phyloP scores from a whole-genome alignment of 495 filamentous ascomycete species.

The Aspergillus funiculosus region DNA sequence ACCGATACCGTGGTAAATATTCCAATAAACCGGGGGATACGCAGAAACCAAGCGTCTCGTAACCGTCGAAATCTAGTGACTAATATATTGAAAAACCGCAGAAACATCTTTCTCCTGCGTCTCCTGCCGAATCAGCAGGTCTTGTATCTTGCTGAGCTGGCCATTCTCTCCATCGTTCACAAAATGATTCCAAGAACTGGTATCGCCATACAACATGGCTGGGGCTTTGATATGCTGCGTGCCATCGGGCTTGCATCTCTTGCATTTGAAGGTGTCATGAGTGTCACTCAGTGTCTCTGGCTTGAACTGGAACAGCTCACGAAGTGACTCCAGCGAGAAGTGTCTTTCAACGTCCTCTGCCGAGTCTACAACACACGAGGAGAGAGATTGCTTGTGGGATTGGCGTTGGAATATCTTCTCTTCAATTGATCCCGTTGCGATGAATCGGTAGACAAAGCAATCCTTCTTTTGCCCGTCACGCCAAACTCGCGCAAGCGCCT shows the following conservation, averaged over 20 bases:
- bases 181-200: constrained; percentile 98
- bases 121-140: constrained; percentile 87
- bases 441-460: constrained; percentile 98
- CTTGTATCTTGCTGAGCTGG: constrained; percentile 75
- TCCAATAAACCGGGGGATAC: constrained; percentile 3
- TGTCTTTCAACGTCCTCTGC: constrained; percentile 96
- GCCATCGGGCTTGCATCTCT: constrained; percentile 83
- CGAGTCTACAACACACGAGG: constrained; percentile 94
- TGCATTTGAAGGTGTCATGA: constrained; percentile 98
- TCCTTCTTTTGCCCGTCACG: constrained; percentile 99
- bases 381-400: constrained; percentile 94
- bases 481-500: constrained; percentile 95
- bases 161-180: constrained; percentile 66
- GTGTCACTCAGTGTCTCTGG: constrained; percentile 82
- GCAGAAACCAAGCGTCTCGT: constrained; percentile 2
- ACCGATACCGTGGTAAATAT: not conserved
- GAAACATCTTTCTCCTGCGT: constrained; percentile 71
- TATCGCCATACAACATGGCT: constrained; percentile 95
- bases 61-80: constrained; percentile 58
- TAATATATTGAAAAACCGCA: constrained; percentile 98
- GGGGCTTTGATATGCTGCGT: constrained; percentile 81
- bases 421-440: constrained; percentile 95
- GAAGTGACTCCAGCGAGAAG: constrained; percentile 80
- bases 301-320: constrained; percentile 91
- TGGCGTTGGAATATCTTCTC: constrained; percentile 99